Evolutionary conservation across 2,329 filamentous ascomycete genomes (phyloP).

Genomic region (Colletotrichum ledebouriae): DNA sequence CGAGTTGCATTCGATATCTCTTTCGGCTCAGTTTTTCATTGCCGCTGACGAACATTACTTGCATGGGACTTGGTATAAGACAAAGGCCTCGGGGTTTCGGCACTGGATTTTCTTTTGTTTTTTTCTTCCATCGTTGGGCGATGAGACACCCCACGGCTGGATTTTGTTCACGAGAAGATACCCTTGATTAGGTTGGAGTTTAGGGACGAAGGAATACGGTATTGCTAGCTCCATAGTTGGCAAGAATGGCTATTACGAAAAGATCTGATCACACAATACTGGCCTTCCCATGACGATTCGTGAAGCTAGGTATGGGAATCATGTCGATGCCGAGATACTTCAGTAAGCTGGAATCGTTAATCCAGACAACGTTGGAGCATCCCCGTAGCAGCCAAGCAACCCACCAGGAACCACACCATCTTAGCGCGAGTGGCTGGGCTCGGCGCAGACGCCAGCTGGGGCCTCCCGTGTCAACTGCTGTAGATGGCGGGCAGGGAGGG

Average conservation of each 20-base stretch:
- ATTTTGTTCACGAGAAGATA: conserved; percentile 13
- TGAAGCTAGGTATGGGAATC: conserved; percentile 3
- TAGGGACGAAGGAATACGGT: conserved; percentile 2
- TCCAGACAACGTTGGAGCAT: conserved; percentile 14
- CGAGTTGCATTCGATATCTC: too few species aligned
- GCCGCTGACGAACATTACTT: too few species aligned
- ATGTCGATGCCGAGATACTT: conserved; percentile 1
- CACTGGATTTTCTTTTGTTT: not conserved
- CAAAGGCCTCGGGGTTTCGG: not conserved
- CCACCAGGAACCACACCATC: conserved; percentile 9
- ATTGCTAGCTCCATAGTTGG: not conserved
- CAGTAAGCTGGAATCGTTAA: not conserved
- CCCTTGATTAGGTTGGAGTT: conserved; percentile 2
- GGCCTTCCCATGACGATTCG: not conserved
- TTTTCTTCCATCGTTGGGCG: not conserved
- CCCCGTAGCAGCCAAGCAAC: conserved; percentile 7
- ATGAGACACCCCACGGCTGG: not conserved
- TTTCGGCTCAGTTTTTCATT: too few species aligned
- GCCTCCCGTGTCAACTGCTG: conserved; percentile 32
- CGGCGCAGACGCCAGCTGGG: conserved; percentile 22
- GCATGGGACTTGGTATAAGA: too few species aligned
- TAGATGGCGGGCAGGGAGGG: conserved; percentile 31
- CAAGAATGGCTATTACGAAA: conserved; percentile 3
- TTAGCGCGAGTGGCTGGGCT: conserved; percentile 25
- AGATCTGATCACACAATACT: conserved; percentile 16